Conservation (phyloP, 2,329 filamentous ascomycete genomes). For the Paraconiothyrium brasiliense region DNA sequence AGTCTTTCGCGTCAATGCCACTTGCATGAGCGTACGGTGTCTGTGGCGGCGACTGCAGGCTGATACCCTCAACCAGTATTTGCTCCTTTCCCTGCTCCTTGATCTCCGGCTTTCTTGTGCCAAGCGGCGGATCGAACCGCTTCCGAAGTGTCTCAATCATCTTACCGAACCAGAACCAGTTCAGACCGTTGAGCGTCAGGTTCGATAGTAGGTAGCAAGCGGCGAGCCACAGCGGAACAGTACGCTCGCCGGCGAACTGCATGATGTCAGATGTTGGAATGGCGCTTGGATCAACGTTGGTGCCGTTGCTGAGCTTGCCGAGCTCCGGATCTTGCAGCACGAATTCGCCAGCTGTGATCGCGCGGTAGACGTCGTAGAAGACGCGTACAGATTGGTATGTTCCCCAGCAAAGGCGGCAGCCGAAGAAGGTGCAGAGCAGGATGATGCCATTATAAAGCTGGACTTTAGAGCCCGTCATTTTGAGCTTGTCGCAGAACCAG, state of each 20-base stretch:
- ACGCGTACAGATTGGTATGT: constrained; percentile 74
- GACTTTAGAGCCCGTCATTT: constrained; percentile 76
- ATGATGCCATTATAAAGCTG: constrained; percentile 82
- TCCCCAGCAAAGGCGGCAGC: constrained; percentile 79
- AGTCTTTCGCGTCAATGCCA: constrained; percentile 28
- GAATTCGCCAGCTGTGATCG: constrained; percentile 39
- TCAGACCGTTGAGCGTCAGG: constrained; percentile 75
- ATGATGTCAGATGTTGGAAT: constrained; percentile 56
- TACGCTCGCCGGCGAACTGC: constrained; percentile 54
- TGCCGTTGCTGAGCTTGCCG: constrained; percentile 38
- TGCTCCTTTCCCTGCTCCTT: constrained; percentile 36
- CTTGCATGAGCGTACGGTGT: constrained; percentile 16
- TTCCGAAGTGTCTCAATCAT: constrained; percentile 84
- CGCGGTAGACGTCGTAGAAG: constrained; percentile 71
- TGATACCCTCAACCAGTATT: constrained; percentile 45
- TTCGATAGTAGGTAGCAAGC: constrained; percentile 75
- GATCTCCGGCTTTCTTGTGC: constrained; percentile 47
- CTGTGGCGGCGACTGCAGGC: constrained; percentile 41
- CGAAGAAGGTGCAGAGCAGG: constrained; percentile 78
- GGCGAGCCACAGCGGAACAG: constrained; percentile 75
- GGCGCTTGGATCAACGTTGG: constrained; percentile 22
- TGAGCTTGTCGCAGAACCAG: constrained; percentile 91
- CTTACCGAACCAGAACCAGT: constrained; percentile 87
- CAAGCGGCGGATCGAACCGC: constrained; percentile 71
- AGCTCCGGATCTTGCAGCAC: constrained; percentile 39